Base-by-base conservation (phyloP, 176 grass and related monocot species). In the Carex pumila region DNA sequence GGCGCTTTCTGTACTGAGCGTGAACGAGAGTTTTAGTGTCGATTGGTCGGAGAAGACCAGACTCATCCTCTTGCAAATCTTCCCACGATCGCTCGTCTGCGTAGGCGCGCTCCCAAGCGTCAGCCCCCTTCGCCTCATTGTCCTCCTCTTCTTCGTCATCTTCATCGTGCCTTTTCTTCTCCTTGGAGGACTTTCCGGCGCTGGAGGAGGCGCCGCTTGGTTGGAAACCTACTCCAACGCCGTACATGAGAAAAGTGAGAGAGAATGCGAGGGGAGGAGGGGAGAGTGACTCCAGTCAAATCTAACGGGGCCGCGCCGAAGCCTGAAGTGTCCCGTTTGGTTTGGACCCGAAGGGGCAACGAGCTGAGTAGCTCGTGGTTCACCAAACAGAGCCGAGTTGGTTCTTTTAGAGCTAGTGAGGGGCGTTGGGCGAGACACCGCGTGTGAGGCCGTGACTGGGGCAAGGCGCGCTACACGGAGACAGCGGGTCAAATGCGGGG, bases 41-140 rank as follows among this genome's bases (percentile, higher is more conserved):
- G 83, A 99, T 88, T 54, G 96, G 86, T 7, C 87, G 89, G 59
- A 99, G 96, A 71, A 95, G 91, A 41, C 96, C 96, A 5, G 96
- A 91, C 78, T 99, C 96, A 80, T 99, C 96, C 86, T 99, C 96
- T 84, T 99, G 93, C 85, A 99, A 86, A 75, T 88, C 84, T 85
- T 99, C 96, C 96, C 96, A 99, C 73, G 96, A 99, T 3, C 96
- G 89, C 59, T 99, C 96, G 88, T 99, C 93, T 37, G 96, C 93
- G 87, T 99, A 99, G n/a, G 96, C 91, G 21, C 93, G 93, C 89
- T 94, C 93, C 96, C 96, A 95, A 15, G 93, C 91, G 59, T 99
- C 93, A 68, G 88, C 86, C 30, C 86, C 90, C 43, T 88, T 75
- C 41, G 86, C 95, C 56, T 88, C 89, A 12, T 85, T 89, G 56